Evolutionary conservation across 768 basidiomycete genomes (phyloP).

Genomic region (Fomitopsis serialis): DNA sequence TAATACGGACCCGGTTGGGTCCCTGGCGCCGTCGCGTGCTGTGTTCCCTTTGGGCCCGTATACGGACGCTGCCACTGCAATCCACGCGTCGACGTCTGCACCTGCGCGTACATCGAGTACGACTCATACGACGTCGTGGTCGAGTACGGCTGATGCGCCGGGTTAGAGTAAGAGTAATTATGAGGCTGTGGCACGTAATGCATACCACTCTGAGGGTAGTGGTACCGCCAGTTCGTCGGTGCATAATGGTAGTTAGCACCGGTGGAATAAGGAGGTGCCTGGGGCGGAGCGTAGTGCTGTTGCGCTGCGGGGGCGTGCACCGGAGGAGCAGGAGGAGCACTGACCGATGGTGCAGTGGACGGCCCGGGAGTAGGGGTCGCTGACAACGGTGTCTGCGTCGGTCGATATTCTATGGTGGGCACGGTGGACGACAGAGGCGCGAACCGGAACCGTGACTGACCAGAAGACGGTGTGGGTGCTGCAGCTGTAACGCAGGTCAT

Average conservation of each 20-base stretch:
- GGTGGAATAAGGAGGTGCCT: neutral
- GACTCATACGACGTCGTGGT: constrained; percentile 1
- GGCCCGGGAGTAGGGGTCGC: neutral
- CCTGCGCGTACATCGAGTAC: constrained; percentile 1
- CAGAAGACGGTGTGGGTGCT: neutral
- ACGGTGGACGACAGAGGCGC: neutral
- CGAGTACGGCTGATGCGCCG: neutral
- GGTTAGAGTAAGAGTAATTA: constrained; percentile 3
- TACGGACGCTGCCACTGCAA: constrained; percentile 34
- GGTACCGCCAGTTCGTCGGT: constrained; percentile 30
- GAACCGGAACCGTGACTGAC: neutral
- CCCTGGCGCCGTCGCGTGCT: neutral
- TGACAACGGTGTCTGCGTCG: constrained; percentile 9
- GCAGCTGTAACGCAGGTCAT: neutral
- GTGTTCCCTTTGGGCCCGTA: constrained; percentile 17
- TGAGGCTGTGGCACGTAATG: constrained; percentile 3
- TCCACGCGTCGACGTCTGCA: constrained; percentile 1
- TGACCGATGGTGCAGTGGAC: neutral
- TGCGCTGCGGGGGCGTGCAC: constrained; percentile 14
- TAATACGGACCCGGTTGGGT: too few relatives aligned
- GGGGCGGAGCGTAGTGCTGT: constrained; percentile 9
- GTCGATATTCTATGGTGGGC: neutral
- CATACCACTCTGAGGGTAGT: constrained; percentile 6
- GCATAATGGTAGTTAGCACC: constrained; percentile 13
- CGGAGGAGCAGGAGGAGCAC: constrained; percentile 8